Base-by-base conservation (phyloP, 2,329 filamentous ascomycete genomes). In the Aspergillus piperis region DNA sequence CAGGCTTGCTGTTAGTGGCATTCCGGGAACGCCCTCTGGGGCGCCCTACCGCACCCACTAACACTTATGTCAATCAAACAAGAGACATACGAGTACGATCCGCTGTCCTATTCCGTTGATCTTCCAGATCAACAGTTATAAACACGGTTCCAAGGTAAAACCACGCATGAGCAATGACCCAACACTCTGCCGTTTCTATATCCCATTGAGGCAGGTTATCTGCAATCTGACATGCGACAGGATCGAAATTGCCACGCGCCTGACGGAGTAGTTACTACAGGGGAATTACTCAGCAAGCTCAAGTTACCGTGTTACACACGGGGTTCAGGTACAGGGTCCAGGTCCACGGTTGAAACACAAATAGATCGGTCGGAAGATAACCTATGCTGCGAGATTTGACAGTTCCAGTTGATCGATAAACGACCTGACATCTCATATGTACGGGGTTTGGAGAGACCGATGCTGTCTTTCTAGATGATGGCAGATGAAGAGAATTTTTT, bases 341-440 rank as follows among this genome's bases (percentile, higher is more conserved):
- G 47, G 47, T 50, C 47, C 47, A 50, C 25, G 47, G 47, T 50
- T 50, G 47, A 50, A 50, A 50, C 47, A 50, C 15, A 49, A 27
- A n/a, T 30, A 30, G 47, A 50, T 32, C 47, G 47, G 23, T 27
- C 47, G 47, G 47, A 50, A 50, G 27, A 50, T 50, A 50, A 50
- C 25, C 25, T 30, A 3, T 32, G 25, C 47, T 50, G 47, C 41
- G 25, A 50, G 47, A 50, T 50, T 50, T 50, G 47, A 50, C 47
- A 50, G 47, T 50, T 50, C 25, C 10, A 32, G 25, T 17, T 30
- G 47, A 50, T 50, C 47, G 47, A 50, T 50, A 27, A 30, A 32
- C 25, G 47, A 50, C 23, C 47, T 50, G 47, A 50, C 47, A 32
- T 50, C 47, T 50, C 47, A 50, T 50, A 50, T 50, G 23, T 50